Evolutionary conservation across 2,329 filamentous ascomycete species (phyloP), one percentile per base, ranked within the genome.

Genomic region (Chalaropsis ovoidea): DNA sequence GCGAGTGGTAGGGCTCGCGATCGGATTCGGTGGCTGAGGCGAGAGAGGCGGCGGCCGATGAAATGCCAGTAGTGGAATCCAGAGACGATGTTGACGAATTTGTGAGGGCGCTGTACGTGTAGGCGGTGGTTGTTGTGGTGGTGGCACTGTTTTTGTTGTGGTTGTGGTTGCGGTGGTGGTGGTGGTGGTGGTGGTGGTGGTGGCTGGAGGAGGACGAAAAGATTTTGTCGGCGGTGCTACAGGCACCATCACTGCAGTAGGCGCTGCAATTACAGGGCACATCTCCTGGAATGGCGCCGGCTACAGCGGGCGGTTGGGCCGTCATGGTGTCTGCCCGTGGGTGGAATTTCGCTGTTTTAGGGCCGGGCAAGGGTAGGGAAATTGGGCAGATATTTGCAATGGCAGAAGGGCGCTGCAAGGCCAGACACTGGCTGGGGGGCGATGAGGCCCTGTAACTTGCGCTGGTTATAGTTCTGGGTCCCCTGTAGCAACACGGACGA

Each of bases 401-500:
- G 43, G n/a, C 15, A 10, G 13, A 17, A 39, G 54, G 31, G 54
- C 7, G n/a, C 19, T 10, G 31, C 31, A 39, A 8, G n/a, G 54
- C 15, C 24, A 58, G 31, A 31, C 3, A 31, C 31, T n/a, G n/a
- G n/a, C n/a, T n/a, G n/a, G n/a, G 47, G 10, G 19, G 17, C 13
- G 1, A 19, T 22, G 17, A 49, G 47, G n/a, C 7, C 47, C 52
- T 56, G 52, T 56, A 56, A 35, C 7, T 31, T 35, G 27, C 52
- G 11, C 47, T 31, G 13, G 52, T 56, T 17, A 10, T 17, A 35
- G 22, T 17, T 15, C 22, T 2, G 15, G 52, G 52, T 24, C 52
- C 52, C 52, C 52, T 56, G 52, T 56, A 56, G 22, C 24, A 31
- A 56, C 52, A 56, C 52, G 24, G 52, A 56, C 52, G 24, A 49